Evolutionary conservation across 495 filamentous ascomycete species (phyloP), one percentile per base, ranked within the genome.

Genomic region (Venustampulla echinocandica): DNA sequence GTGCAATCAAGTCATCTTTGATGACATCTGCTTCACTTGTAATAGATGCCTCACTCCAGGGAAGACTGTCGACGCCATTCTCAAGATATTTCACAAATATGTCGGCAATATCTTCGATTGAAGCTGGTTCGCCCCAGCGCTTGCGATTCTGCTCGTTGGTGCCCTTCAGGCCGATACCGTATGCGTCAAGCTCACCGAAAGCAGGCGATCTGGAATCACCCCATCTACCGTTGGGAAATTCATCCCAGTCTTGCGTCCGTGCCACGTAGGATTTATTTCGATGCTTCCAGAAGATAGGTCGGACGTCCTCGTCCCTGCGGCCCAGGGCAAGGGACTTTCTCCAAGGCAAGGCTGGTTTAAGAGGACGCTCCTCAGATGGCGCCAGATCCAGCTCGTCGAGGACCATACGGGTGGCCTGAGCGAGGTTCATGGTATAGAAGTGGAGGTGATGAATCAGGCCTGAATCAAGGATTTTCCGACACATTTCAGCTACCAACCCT

Each of bases 371-470:
- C 2, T 78, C 68, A 10, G 89, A 85, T 1, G 90, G 90, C 39
- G 82, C 66, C 60, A 95, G 75, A 22, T 79, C 73, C 11, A 99
- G 68, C 60, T 95, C 89, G 53, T 97, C 88, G 19, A 99, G 74
- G 24, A 96, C 83, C 77, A 95, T 87, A 49, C 82, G 84, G 7
- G 92, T 96, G 17, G 92, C 85, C 61, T 94, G 87, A 4, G 88
- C 90, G 10, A 99, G 73, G 66, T 99, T 99, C 93, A 99, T 99
- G 39, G 93, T 99, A 64, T 99, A 99, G 66, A 99, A 99, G 65
- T 99, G 93, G 50, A 99, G 65, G 54, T 95, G 87, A 51, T 80
- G 75, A 53, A 96, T 86, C 14, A 21, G 11, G 10, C 90, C 92
- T 14, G 80, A 77, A 30, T 78, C 73, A 39, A 95, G 66, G 35